These are phyloP conservation scores for Cladobotryum protrusum DNA, from an alignment of 2,329 filamentous ascomycete genomes.

Conservation along the genomic window DNA sequence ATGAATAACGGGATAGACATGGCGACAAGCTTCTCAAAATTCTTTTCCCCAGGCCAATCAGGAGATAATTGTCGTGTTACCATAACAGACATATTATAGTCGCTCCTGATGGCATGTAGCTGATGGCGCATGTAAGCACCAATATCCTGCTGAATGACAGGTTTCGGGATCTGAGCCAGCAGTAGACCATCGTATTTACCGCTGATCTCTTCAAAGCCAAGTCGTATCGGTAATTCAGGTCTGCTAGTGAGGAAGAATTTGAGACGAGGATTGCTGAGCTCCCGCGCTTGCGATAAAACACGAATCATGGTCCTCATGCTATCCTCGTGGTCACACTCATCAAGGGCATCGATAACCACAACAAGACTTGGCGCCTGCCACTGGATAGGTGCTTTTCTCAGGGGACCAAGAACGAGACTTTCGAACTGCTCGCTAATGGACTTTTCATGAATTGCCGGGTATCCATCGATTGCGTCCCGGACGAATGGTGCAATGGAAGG, in stretches of 20 bases:
- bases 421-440: constrained; percentile 33
- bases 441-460: constrained; percentile 24
- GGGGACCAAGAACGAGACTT: constrained; percentile 31
- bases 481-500: constrained; percentile 23
- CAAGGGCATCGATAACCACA: constrained; percentile 31
- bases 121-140: background rate
- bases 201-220: constrained; percentile 27
- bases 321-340: constrained; percentile 22
- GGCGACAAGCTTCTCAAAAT: constrained; percentile 13
- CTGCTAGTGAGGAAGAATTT: constrained; percentile 37
- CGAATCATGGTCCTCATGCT: constrained; percentile 27
- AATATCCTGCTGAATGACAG: constrained; percentile 6
- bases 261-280: constrained; percentile 16
- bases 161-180: background rate
- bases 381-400: constrained; percentile 13
- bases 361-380: constrained; percentile 5
- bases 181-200: constrained; percentile 9
- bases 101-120: background rate
- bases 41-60: constrained; percentile 9
- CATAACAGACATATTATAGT: constrained; percentile 10
- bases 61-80: background rate
- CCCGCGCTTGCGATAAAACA: constrained; percentile 5
- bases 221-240: constrained; percentile 32
- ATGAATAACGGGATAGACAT: constrained; percentile 31
- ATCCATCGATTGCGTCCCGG: constrained; percentile 23